Base-by-base conservation (phyloP, 2,329 filamentous ascomycete genomes). In the Venturia nashicola region DNA sequence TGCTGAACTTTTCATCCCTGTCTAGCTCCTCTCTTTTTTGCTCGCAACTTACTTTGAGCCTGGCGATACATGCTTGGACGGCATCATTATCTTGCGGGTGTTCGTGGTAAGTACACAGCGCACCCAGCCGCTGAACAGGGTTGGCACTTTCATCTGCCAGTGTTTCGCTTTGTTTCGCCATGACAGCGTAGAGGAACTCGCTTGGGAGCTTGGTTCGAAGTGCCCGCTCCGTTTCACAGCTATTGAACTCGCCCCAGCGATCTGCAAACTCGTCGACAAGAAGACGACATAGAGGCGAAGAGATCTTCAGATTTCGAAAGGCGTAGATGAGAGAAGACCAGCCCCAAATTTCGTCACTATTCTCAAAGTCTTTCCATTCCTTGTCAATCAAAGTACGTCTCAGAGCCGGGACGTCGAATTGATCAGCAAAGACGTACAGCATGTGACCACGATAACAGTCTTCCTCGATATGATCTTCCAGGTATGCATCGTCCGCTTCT, bases 391-490 rank as follows among this genome's bases (percentile, higher is more conserved):
- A 32, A 5, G 8, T 27, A 14, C 36, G 11, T 7, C 59, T 14
- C 7, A 61, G 36, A 11, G 6, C n/a, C 3, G 59, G 59, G 5
- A 61, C 59, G n/a, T 61, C 20, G 59, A 5, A 61, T 8, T n/a
- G 59, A 61, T 61, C 59, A 7, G 59, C 59, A 44, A 40, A 42
- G 12, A 61, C 14, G 59, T 61, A 61, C 18, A 61, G 59, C 11
- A 8, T 5, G 12, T 16, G 5, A 5, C 11, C 9, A 16, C 12
- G 8, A 42, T 12, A 1, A 20, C 9, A 16, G 5, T 23, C 44
- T 20, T 48, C 8, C 20, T 48, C n/a, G 20, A 48, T 48, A 8
- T 11, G 7, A 4, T 8, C 8, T 20, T 48, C 44, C 44, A 48
- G 1, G 16, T 23, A 20, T 1, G 20, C n/a, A 11, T 48, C 44